These are phyloP conservation scores for Spathaspora girioi DNA, from an alignment of 805 yeast genomes.

Conservation along the genomic window DNA sequence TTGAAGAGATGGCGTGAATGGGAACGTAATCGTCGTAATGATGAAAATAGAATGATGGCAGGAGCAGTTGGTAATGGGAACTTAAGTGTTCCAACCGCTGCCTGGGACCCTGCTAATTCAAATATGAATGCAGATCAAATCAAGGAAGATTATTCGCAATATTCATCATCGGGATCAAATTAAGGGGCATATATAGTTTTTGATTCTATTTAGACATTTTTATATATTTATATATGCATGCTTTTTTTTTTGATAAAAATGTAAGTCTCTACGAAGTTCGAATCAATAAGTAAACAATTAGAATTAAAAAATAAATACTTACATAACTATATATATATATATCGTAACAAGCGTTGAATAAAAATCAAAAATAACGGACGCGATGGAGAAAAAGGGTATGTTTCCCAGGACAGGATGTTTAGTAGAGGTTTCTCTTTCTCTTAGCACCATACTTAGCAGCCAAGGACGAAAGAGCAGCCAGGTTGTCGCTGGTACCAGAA, in stretches of 20 bases:
- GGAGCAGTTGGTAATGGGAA: slow-evolving; percentile 6
- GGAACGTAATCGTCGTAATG: slow-evolving; percentile 61
- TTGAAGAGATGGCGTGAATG: slow-evolving; percentile 96
- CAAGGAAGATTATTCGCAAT: slow-evolving; percentile 25
- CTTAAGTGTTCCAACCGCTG: slow-evolving; percentile 36
- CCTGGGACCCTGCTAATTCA: slow-evolving; percentile 42
- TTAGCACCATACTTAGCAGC: slow-evolving; percentile 7
- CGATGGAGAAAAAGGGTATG: neutral
- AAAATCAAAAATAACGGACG: neutral
- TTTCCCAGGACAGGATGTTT: neutral
- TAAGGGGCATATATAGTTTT: neutral
- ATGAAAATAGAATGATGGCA: slow-evolving; percentile 12
- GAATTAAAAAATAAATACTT: neutral
- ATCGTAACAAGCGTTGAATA: neutral
- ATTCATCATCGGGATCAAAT: slow-evolving; percentile 9
- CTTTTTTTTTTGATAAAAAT: no score
- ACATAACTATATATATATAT: neutral
- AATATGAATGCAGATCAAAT: slow-evolving; percentile 17
- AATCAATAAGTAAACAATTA: neutral
- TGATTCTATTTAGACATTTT: neutral
- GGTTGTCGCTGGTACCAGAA: slow-evolving; percentile 8
- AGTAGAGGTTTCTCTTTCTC: slow-evolving; percentile 1
- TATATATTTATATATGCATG: neutral
- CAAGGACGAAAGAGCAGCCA: slow-evolving; percentile 8
- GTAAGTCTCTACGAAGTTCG: neutral